Conservation (phyloP, 129 eudicot genomes). For the Logfia minima region DNA sequence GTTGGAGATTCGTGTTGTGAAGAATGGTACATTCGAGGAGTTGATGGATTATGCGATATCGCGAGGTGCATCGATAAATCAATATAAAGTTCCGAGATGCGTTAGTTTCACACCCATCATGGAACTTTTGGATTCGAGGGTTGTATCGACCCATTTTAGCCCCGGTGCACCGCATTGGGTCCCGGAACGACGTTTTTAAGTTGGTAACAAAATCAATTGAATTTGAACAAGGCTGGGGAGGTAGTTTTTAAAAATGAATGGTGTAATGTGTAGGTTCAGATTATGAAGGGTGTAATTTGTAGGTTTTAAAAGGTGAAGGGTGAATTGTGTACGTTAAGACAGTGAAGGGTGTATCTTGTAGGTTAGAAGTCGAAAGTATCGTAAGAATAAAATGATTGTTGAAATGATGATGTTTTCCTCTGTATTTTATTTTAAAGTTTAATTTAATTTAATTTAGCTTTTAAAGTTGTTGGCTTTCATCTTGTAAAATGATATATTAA, state of each 20-base stretch:
- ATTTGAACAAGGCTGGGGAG: not conserved
- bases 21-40: slow-evolving; percentile 56
- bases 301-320: slow-evolving; percentile 12
- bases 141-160: slow-evolving; percentile 47
- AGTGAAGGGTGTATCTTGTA: slow-evolving; percentile 20
- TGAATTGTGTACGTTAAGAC: not conserved
- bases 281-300: slow-evolving; percentile 11
- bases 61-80: slow-evolving; percentile 63
- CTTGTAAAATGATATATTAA: not conserved
- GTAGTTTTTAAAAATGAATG: slow-evolving; percentile 9
- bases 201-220: not conserved
- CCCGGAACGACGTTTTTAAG: slow-evolving; percentile 38
- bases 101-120: slow-evolving; percentile 56
- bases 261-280: slow-evolving; percentile 21
- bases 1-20: slow-evolving; percentile 56
- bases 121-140: slow-evolving; percentile 55
- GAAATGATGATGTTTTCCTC: slow-evolving; percentile 24
- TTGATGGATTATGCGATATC: slow-evolving; percentile 64
- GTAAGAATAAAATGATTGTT: slow-evolving; percentile 27
- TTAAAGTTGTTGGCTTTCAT: not conserved
- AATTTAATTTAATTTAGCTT: not conserved
- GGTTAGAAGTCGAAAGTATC: slow-evolving; percentile 29
- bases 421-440: not conserved
- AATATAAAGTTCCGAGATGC: slow-evolving; percentile 61
- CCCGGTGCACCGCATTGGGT: slow-evolving; percentile 36